Conservation (phyloP, 192 early-diverging fungal genomes). For the Phlyctochytrium arcticum region DNA sequence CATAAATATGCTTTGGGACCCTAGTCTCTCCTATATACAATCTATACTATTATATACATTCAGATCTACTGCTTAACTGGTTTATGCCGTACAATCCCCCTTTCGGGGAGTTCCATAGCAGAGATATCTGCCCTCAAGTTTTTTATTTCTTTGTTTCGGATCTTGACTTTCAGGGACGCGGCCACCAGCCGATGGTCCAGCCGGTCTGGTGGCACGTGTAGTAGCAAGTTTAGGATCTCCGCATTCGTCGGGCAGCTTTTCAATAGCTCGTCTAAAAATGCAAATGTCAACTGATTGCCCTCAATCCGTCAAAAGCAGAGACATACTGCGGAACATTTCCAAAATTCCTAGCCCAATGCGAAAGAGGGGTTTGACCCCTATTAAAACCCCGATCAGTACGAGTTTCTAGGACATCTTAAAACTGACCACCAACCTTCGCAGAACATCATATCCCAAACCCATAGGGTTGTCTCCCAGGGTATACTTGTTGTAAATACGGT, state of each 20-base stretch:
- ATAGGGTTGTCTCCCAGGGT: slow-evolving; percentile 82
- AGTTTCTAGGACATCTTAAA: background rate
- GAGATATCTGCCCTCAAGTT: slow-evolving; percentile 1
- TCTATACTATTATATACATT: too few species aligned
- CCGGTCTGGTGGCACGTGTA: slow-evolving; percentile 72
- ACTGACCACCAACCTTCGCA: slow-evolving; percentile 54
- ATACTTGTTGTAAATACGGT: slow-evolving; percentile 82
- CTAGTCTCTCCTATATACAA: too few species aligned
- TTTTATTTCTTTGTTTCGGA: slow-evolving; percentile 33
- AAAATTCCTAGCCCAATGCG: slow-evolving; percentile 76
- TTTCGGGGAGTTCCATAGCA: slow-evolving; percentile 8
- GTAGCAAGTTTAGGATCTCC: slow-evolving; percentile 69
- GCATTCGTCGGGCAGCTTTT: too few species aligned
- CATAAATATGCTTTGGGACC: too few species aligned
- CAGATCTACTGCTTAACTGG: too few species aligned
- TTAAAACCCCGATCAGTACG: background rate
- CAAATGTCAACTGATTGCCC: too few species aligned
- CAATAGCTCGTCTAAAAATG: background rate
- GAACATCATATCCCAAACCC: slow-evolving; percentile 92
- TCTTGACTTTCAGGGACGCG: slow-evolving; percentile 63
- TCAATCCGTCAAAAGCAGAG: too few species aligned
- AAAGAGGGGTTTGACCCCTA: slow-evolving; percentile 79
- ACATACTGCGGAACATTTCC: too few species aligned
- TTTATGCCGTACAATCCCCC: slow-evolving; percentile 11
- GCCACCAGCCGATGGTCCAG: slow-evolving; percentile 66